Conservation (phyloP, 306 rosid species). For the Ochetophila trinervis region DNA sequence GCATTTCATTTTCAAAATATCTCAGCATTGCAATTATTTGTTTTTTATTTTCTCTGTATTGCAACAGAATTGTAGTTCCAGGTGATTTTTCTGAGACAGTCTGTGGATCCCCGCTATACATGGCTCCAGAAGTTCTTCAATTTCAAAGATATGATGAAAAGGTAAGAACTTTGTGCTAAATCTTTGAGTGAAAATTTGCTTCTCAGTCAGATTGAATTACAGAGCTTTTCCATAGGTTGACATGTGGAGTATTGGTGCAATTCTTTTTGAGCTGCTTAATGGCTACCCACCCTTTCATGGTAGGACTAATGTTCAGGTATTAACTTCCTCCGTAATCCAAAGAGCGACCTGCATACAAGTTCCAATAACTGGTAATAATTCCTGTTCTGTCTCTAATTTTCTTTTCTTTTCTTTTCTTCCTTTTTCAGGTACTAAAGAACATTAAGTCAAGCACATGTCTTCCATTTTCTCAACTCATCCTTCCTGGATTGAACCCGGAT, state of each 20-base stretch:
- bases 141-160: constrained; percentile 52
- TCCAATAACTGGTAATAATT: constrained; percentile 14
- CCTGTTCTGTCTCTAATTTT: no score
- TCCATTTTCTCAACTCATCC: constrained; percentile 48
- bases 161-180: constrained; percentile 26
- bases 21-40: no score
- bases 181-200: not conserved
- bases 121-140: constrained; percentile 74
- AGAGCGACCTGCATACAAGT: not conserved
- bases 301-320: constrained; percentile 59
- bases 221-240: constrained; percentile 38
- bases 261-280: constrained; percentile 68
- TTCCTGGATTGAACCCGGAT: constrained; percentile 42
- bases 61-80: constrained; percentile 29
- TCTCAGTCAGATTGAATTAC: constrained; percentile 10
- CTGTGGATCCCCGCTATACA: constrained; percentile 58
- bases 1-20: not conserved
- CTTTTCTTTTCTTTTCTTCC: not conserved
- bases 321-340: not conserved
- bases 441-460: constrained; percentile 44
- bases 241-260: constrained; percentile 74
- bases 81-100: constrained; percentile 56
- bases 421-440: constrained; percentile 48
- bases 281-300: constrained; percentile 67
- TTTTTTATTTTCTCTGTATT: not conserved